Conservation (phyloP, 306 rosid genomes). For the Trifolium repens region DNA sequence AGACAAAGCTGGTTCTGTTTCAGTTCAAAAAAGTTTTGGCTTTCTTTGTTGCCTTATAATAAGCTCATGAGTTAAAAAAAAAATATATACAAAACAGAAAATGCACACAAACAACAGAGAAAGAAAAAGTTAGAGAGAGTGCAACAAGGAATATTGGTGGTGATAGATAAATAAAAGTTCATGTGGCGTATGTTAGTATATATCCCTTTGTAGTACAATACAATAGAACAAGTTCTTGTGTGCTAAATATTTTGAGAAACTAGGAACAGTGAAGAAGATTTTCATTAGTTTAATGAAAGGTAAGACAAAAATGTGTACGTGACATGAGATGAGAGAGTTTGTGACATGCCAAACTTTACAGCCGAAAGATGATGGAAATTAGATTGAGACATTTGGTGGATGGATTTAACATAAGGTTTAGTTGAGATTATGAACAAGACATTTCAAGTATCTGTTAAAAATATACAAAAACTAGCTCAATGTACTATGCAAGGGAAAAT, state of each 20-base stretch:
- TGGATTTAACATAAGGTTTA: conserved; percentile 11
- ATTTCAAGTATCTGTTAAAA: no score
- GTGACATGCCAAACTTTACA: conserved; percentile 20
- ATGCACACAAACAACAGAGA: conserved; percentile 13
- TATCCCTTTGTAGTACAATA: conserved; percentile 25
- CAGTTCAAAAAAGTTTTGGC: conserved; percentile 44
- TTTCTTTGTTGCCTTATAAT: conserved; percentile 59
- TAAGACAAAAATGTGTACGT: conserved; percentile 17
- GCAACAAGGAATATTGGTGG: conserved; percentile 75
- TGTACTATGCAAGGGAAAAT: not conserved
- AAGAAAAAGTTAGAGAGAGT: conserved; percentile 25
- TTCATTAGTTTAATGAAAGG: not conserved
- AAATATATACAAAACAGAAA: not conserved
- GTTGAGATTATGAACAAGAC: no score
- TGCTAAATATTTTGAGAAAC: conserved; percentile 5
- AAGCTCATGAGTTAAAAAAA: conserved; percentile 33
- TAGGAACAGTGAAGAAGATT: conserved; percentile 30
- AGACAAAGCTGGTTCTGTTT: conserved; percentile 37
- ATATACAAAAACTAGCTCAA: not conserved
- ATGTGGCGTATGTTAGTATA: conserved; percentile 54
- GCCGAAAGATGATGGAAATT: conserved; percentile 35
- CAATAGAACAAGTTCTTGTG: not conserved
- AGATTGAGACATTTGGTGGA: not conserved
- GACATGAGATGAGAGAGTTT: conserved; percentile 17
- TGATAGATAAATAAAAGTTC: conserved; percentile 61